Percentiles rank a stretch among this genome's conserved stretches.
These are phyloP conservation scores for Cytospora paraplurivora DNA, from an alignment of 2,329 filamentous ascomycete genomes.

Conservation along the genomic window DNA sequence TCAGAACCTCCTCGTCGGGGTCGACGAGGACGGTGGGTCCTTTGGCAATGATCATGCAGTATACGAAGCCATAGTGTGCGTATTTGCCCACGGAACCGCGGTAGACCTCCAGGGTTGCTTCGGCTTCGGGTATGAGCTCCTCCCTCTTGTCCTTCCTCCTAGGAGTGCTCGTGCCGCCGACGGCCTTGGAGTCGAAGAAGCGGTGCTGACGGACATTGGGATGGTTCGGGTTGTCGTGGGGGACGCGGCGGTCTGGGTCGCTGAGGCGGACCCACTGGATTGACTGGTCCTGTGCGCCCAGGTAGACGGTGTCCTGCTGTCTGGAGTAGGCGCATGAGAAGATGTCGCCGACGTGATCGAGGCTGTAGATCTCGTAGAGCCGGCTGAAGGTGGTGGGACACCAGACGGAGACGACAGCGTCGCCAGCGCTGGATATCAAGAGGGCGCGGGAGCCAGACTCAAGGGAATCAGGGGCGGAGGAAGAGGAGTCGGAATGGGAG, in stretches of 20 bases:
- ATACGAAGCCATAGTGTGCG: slow-evolving; percentile 93
- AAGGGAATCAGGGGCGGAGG: slow-evolving; percentile 57
- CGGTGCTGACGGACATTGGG: slow-evolving; percentile 77
- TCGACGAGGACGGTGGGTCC: slow-evolving; percentile 69
- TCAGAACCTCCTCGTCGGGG: slow-evolving; percentile 74
- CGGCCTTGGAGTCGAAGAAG: slow-evolving; percentile 90
- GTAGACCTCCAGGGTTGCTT: slow-evolving; percentile 74
- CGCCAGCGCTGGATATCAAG: slow-evolving; percentile 90
- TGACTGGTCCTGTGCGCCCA: slow-evolving; percentile 91
- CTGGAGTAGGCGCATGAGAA: slow-evolving; percentile 92
- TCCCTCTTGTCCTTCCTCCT: slow-evolving; percentile 65
- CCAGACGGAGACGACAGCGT: slow-evolving; percentile 95
- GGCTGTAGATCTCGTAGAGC: slow-evolving; percentile 88
- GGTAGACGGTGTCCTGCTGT: slow-evolving; percentile 78
- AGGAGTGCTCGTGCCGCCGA: slow-evolving; percentile 79
- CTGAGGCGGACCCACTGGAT: slow-evolving; percentile 89
- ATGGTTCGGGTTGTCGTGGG: slow-evolving; percentile 66
- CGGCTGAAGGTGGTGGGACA: slow-evolving; percentile 73
- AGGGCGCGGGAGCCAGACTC: slow-evolving; percentile 61
- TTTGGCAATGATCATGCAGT: slow-evolving; percentile 87
- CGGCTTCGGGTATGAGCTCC: slow-evolving; percentile 54
- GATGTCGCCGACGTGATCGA: slow-evolving; percentile 92
- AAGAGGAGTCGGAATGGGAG: slow-evolving; percentile 55
- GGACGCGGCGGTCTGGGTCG: slow-evolving; percentile 60
- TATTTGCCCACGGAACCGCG: slow-evolving; percentile 81